Percentiles rank a stretch among this genome's conserved stretches.
phyloP scores from a whole-genome alignment of 2,329 filamentous ascomycete species.

The Thielaviopsis punctulata region DNA sequence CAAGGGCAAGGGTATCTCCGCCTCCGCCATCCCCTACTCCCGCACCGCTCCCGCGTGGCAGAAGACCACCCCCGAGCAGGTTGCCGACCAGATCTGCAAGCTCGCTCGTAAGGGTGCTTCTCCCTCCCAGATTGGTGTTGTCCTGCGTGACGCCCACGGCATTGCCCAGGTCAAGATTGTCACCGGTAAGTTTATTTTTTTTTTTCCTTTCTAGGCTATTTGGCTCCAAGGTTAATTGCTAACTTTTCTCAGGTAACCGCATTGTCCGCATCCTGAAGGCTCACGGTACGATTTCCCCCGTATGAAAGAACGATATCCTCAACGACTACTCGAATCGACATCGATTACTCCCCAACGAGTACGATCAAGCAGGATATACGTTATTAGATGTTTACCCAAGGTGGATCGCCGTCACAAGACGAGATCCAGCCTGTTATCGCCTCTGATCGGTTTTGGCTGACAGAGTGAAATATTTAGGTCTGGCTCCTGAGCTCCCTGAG shows the following conservation, averaged over 20 bases:
- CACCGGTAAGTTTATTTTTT: conserved; percentile 52
- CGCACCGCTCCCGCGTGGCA: conserved; percentile 85
- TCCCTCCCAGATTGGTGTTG: conserved; percentile 93
- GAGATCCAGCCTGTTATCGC: conserved; percentile 28
- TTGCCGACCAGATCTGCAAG: conserved; percentile 98
- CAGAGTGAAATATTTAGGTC: conserved; percentile 83
- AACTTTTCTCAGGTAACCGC: conserved; percentile 70
- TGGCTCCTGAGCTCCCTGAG: conserved; percentile 96
- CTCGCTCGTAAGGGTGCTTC: conserved; percentile 98
- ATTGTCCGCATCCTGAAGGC: conserved; percentile 98
- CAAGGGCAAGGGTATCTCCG: conserved; percentile 98
- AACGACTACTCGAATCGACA: conserved; percentile 8
- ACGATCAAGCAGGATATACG: conserved; percentile 5
- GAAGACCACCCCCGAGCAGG: conserved; percentile 96
- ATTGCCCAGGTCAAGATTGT: conserved; percentile 96
- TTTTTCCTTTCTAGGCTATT: background rate
- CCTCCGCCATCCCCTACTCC: conserved; percentile 93
- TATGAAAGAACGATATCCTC: conserved; percentile 19
- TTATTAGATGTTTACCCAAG: conserved; percentile 11
- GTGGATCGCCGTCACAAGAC: conserved; percentile 10
- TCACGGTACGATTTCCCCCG: conserved; percentile 58
- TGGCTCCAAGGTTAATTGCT: conserved; percentile 17
- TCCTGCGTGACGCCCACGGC: conserved; percentile 95
- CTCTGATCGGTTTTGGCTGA: conserved; percentile 88
- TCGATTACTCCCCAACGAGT: conserved; percentile 17